These are phyloP conservation scores for Leptodermis oblonga DNA, from an alignment of 257 asterid genomes.

Conservation along the genomic window DNA sequence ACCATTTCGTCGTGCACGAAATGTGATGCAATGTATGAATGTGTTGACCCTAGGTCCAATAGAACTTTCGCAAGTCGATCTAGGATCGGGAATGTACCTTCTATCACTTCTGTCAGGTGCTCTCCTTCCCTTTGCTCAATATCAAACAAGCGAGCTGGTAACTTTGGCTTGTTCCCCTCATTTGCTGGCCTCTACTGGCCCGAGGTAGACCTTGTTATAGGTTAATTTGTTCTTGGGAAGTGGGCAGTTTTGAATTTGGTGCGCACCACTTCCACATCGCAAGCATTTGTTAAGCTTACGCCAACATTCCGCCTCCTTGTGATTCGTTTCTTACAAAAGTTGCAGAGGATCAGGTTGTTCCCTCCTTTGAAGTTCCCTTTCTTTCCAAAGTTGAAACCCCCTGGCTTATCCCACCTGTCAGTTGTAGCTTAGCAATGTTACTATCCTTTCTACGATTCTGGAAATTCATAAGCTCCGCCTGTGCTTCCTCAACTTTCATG, in stretches of 20 bases:
- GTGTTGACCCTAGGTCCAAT: neutral
- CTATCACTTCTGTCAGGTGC: neutral
- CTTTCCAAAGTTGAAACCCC: neutral
- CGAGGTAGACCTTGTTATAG: neutral
- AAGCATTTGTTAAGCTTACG: neutral
- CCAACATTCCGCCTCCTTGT: neutral
- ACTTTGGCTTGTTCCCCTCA: neutral
- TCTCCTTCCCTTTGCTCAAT: neutral
- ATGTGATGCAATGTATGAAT: neutral
- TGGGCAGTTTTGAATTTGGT: neutral
- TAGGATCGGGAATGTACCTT: neutral
- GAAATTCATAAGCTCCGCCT: too few relatives aligned
- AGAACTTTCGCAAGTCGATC: neutral
- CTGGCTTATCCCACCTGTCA: neutral
- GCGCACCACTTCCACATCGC: neutral
- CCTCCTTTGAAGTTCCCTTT: neutral
- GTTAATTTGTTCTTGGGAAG: neutral
- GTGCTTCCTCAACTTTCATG: neutral
- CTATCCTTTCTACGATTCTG: neutral
- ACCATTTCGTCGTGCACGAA: neutral
- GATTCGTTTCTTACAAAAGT: neutral
- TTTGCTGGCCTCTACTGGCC: too few relatives aligned
- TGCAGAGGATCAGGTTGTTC: neutral
- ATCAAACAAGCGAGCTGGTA: neutral
- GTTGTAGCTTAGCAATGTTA: neutral